Conservation (phyloP, 805 yeast species). For the Candida sonorensis region DNA sequence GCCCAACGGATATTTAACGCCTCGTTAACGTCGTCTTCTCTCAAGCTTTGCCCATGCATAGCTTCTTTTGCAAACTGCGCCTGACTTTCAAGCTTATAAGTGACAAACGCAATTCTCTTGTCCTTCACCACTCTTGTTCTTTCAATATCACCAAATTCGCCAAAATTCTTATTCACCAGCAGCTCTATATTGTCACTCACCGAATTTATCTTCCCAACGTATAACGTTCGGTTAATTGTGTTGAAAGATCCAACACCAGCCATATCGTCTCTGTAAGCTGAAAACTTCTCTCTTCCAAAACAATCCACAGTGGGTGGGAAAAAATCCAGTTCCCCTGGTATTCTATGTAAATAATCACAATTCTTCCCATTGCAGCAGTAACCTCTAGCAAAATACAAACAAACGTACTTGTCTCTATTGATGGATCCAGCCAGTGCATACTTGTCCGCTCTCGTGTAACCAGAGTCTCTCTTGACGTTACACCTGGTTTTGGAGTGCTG, state of each 20-base stretch:
- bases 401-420: constrained; percentile 41
- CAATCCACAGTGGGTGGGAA: constrained; percentile 70
- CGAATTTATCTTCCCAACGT: constrained; percentile 54
- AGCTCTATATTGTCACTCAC: constrained; percentile 31
- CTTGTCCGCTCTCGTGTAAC: constrained; percentile 65
- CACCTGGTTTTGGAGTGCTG: constrained; percentile 53
- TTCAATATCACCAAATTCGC: constrained; percentile 71
- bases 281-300: constrained; percentile 84
- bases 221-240: constrained; percentile 64
- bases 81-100: constrained; percentile 55
- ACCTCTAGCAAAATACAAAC: constrained; percentile 86
- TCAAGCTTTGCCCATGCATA: constrained; percentile 74
- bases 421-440: constrained; percentile 23
- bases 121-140: constrained; percentile 52
- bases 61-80: constrained; percentile 97
- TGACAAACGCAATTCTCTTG: constrained; percentile 74
- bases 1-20: constrained; percentile 81
- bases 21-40: constrained; percentile 45
- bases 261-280: constrained; percentile 87
- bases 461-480: constrained; percentile 56
- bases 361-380: constrained; percentile 72
- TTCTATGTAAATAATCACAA: constrained; percentile 72
- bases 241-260: constrained; percentile 84
- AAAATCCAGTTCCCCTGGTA: constrained; percentile 58
- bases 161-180: constrained; percentile 45